Conservation (phyloP, 768 basidiomycete species). For the Leccinum broughii region DNA sequence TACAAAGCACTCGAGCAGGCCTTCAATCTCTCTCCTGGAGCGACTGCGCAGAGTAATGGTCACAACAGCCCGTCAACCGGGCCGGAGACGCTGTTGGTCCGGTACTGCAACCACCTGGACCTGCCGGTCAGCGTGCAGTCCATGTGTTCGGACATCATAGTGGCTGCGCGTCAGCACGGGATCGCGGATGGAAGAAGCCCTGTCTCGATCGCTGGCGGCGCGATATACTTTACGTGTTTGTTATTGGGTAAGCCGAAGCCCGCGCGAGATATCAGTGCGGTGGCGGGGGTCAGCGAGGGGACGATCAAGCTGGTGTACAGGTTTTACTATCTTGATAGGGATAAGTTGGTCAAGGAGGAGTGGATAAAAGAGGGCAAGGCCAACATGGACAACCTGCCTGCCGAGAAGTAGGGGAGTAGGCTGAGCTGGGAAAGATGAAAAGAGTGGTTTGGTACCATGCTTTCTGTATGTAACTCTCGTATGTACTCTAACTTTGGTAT, state of each 20-base stretch:
- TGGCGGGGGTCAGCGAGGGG: constrained; percentile 93
- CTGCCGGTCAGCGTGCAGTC: constrained; percentile 80
- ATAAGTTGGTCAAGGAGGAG: constrained; percentile 80
- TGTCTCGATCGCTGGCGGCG: constrained; percentile 97
- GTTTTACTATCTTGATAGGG: constrained; percentile 69
- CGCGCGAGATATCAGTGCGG: constrained; percentile 81
- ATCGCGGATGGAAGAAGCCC: constrained; percentile 94
- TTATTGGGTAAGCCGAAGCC: constrained; percentile 74
- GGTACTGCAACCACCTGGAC: constrained; percentile 92
- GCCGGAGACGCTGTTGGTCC: constrained; percentile 85
- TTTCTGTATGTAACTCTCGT: constrained; percentile 18
- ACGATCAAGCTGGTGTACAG: constrained; percentile 92
- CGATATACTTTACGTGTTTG: constrained; percentile 90
- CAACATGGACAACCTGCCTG: constrained; percentile 34
- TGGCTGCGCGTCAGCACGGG: constrained; percentile 76
- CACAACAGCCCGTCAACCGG: constrained; percentile 52
- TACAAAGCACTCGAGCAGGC: constrained; percentile 87
- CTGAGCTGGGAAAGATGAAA: neutral
- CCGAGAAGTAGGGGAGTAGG: constrained; percentile 21
- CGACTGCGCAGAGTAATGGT: constrained; percentile 52
- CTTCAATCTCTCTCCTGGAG: constrained; percentile 85
- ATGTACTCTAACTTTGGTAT: constrained; percentile 19
- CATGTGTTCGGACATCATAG: constrained; percentile 80
- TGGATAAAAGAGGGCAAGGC: constrained; percentile 84
- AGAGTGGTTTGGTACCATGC: constrained; percentile 13